phyloP scores from a whole-genome alignment of 2,329 filamentous ascomycete genomes.

The Mollisiaceae sp. region DNA sequence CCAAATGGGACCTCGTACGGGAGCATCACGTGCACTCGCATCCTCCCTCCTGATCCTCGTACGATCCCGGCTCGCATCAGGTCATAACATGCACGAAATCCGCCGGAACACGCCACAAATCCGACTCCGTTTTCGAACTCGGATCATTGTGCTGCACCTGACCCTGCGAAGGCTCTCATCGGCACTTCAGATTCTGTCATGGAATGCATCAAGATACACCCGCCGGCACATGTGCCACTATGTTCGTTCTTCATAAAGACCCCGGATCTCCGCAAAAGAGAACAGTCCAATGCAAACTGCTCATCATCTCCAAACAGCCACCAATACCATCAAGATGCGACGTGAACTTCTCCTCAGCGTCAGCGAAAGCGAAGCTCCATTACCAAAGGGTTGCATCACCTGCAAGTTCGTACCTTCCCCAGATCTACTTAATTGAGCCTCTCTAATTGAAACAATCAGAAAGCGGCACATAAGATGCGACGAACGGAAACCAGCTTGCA shows the following conservation, averaged over 20 bases:
- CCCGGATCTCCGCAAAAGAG: background rate
- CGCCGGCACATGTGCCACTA: conserved; percentile 2
- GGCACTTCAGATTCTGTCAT: conserved; percentile 2
- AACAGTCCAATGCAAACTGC: background rate
- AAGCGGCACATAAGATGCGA: conserved; percentile 1
- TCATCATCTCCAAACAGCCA: background rate
- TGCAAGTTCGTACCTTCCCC: background rate
- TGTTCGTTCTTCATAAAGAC: conserved; percentile 1
- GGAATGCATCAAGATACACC: background rate
- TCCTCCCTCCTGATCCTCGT: background rate
- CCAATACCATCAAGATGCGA: conserved; percentile 2
- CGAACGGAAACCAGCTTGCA: conserved; percentile 1
- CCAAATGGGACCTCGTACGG: background rate
- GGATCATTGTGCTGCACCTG: conserved; percentile 9
- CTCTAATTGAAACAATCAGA: background rate
- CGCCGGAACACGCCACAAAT: conserved; percentile 2
- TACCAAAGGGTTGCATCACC: background rate
- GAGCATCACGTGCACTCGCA: background rate
- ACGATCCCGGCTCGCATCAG: background rate
- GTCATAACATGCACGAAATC: conserved; percentile 1
- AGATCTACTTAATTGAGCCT: background rate
- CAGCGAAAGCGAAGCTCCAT: background rate
- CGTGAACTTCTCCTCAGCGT: background rate
- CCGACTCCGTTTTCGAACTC: conserved; percentile 4
- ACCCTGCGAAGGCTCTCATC: background rate